Evolutionary conservation across 179 eudicot species (phyloP), one percentile per base, ranked within the genome.

Genomic region (Amaranthus tricolor): DNA sequence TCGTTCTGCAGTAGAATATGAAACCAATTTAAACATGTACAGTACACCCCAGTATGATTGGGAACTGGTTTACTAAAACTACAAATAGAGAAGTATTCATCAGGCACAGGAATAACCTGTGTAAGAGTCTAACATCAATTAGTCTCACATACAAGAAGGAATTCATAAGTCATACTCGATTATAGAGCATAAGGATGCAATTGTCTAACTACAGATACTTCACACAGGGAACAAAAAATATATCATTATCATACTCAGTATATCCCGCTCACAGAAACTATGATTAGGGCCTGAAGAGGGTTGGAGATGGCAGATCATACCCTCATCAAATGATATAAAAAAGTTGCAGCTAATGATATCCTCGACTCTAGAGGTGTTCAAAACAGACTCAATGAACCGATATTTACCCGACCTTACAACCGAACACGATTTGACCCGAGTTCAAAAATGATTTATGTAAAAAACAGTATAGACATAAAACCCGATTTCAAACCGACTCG

Each of bases 1-100:
- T 62, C 70, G 75, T 72, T 72, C 84, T 81, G 84, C 72, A 74
- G 20, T 13, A 74, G 40, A 54, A 48, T 17, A 61, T 0, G 57
- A 53, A 71, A 71, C 52, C 7, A 52, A 62, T 58, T 56, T 1
- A 31, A 31, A 31, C 40, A 31, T 31, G 40, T 31, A 31, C 40
- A 31, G 40, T 31, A 31, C 40, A 31, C 40, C 40, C 40, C 40
- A 31, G 40, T 31, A 31, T 31, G 40, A 31, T 31, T 31, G 40
- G 2, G 2, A 55, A 17, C 19, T 68, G 15, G 59, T 68, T 12
- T 50, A 17, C 59, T 57, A 31, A 48, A 15, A 20, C 68, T 15
- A 44, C 13, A 58, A 55, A 49, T n/a, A 66, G 21, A 66, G n/a
- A 6, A 11, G 11, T 70, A 64, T 17, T 55, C n/a, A 51, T 0